Conservation (phyloP, 2,329 filamentous ascomycete species). For the Ophiostoma tasmaniense region DNA sequence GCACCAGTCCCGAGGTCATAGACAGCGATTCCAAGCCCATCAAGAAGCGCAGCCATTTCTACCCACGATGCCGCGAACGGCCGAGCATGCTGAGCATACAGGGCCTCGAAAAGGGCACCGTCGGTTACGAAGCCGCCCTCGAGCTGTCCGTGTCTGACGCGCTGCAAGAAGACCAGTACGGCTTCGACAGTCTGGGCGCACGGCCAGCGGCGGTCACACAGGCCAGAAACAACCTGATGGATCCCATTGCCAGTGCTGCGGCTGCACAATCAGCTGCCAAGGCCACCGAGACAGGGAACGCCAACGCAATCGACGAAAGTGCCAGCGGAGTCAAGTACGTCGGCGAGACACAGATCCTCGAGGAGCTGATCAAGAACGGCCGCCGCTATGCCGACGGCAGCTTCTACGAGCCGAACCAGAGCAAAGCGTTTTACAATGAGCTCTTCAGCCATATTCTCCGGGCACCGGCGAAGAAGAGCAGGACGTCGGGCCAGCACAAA, state of each 20-base stretch:
- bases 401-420: conserved; percentile 39
- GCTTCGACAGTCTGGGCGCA: conserved; percentile 47
- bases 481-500: conserved; percentile 44
- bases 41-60: conserved; percentile 45
- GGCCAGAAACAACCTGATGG: conserved; percentile 49
- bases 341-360: conserved; percentile 49
- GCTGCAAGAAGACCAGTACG: conserved; percentile 53
- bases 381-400: conserved; percentile 47
- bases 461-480: conserved; percentile 41
- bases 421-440: conserved; percentile 53
- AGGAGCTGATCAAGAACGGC: conserved; percentile 49
- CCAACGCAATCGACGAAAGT: conserved; percentile 11
- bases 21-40: neutral
- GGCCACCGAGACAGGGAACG: neutral
- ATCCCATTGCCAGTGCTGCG: conserved; percentile 31
- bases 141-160: conserved; percentile 58
- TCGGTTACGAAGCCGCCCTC: conserved; percentile 60
- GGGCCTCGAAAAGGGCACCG: conserved; percentile 60
- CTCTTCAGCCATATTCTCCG: conserved; percentile 53
- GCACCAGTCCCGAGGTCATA: neutral
- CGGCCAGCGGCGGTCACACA: conserved; percentile 49
- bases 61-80: conserved; percentile 50
- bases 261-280: conserved; percentile 2
- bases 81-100: conserved; percentile 67
- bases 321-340: conserved; percentile 44